Evolutionary conservation across 83 land plant genomes (phyloP).

Genomic region (Picea mariana): DNA sequence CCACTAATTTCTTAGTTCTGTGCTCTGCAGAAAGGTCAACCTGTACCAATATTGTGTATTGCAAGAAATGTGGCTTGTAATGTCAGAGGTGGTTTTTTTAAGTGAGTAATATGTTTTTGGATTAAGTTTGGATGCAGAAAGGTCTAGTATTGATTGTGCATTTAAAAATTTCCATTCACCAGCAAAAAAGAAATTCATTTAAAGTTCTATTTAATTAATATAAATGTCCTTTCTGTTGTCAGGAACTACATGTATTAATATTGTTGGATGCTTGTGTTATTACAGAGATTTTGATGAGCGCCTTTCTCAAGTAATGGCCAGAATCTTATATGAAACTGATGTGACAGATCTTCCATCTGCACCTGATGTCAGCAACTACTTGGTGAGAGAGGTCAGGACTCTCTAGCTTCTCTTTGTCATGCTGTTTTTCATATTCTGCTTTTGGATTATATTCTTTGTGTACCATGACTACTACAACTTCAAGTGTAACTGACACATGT

Average conservation of each 20-base stretch:
- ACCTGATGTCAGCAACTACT: constrained; percentile 89
- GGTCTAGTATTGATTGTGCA: too few relatives aligned
- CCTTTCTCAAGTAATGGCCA: constrained; percentile 61
- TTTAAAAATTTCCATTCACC: too few relatives aligned
- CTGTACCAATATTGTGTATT: constrained; percentile 74
- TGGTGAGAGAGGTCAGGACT: constrained; percentile 64
- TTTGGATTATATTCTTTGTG: background rate
- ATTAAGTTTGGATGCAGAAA: background rate
- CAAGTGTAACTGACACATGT: background rate
- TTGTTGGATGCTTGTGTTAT: background rate
- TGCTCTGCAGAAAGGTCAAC: constrained; percentile 58
- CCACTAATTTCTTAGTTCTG: background rate
- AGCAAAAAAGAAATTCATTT: background rate
- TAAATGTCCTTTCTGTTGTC: background rate
- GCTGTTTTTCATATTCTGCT: background rate
- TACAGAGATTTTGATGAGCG: constrained; percentile 90
- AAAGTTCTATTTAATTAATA: background rate
- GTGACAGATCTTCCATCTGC: constrained; percentile 57
- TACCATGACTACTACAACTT: background rate
- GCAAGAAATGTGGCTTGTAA: constrained; percentile 98
- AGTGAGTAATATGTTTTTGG: constrained; percentile 51
- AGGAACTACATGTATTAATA: background rate
- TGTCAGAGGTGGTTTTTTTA: constrained; percentile 94
- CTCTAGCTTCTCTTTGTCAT: background rate
- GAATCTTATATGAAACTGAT: constrained; percentile 75